Percentiles rank a stretch among this genome's conserved stretches.
Conservation (phyloP, 1,284 basidiomycete species). For the Sanghuangporus baumii region DNA sequence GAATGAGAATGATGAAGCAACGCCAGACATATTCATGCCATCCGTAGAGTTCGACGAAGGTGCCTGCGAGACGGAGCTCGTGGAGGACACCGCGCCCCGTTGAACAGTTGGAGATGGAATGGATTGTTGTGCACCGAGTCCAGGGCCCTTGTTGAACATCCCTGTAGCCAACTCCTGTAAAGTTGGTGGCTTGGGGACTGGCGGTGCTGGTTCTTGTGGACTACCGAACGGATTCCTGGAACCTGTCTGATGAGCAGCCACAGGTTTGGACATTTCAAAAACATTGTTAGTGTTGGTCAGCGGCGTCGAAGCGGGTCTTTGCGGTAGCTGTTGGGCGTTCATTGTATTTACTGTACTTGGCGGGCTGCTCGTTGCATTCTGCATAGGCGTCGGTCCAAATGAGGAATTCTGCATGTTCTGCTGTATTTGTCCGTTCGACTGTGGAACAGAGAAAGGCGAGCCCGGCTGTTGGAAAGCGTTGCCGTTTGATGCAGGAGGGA, state of each 20-base stretch:
- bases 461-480: conserved; percentile 19
- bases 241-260: conserved; percentile 90
- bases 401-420: not conserved
- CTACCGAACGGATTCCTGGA: conserved; percentile 94
- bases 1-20: conserved; percentile 66
- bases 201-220: conserved; percentile 50
- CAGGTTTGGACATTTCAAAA: conserved; percentile 44
- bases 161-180: conserved; percentile 76
- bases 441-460: conserved; percentile 21
- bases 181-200: conserved; percentile 71
- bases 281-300: conserved; percentile 32
- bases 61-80: conserved; percentile 2
- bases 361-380: not conserved
- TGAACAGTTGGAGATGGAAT: conserved; percentile 30
- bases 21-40: conserved; percentile 41
- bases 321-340: conserved; percentile 28
- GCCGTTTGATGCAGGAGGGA: conserved; percentile 20
- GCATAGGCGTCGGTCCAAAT: conserved; percentile 3
- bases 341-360: not conserved
- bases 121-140: conserved; percentile 18
- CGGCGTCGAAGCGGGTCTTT: conserved; percentile 67
- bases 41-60: conserved; percentile 11
- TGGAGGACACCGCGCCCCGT: conserved; percentile 20
- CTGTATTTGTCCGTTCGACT: conserved; percentile 13
- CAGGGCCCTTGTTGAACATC: conserved; percentile 19